Percentiles rank a stretch among this genome's conserved stretches.
phyloP scores from a whole-genome alignment of 1,284 basidiomycete species.

The Ganoderma lucidum region DNA sequence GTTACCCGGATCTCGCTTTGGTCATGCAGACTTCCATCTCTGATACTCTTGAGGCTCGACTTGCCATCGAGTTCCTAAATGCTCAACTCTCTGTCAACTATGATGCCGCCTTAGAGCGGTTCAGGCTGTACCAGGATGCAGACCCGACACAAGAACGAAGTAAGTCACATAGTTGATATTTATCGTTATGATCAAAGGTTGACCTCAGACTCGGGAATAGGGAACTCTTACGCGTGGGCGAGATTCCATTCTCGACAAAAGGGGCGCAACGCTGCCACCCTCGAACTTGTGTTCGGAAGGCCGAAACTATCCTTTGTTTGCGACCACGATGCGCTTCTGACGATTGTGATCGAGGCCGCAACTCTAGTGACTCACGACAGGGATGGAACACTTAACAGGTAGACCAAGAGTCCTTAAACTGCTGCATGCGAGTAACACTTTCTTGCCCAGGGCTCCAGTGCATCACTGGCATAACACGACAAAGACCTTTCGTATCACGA shows the following conservation, averaged over 20 bases:
- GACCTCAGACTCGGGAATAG: constrained; percentile 6
- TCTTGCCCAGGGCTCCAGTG: background rate
- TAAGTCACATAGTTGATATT: background rate
- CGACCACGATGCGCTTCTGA: constrained; percentile 39
- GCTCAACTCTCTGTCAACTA: constrained; percentile 41
- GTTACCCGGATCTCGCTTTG: background rate
- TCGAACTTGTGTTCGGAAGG: constrained; percentile 32
- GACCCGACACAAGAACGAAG: constrained; percentile 14
- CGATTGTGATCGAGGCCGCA: constrained; percentile 26
- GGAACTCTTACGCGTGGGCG: constrained; percentile 27
- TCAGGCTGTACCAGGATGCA: constrained; percentile 29
- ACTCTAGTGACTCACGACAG: background rate
- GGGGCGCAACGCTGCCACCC: constrained; percentile 13
- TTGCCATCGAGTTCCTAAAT: constrained; percentile 43
- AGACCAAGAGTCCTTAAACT: constrained; percentile 1
- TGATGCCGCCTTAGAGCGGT: constrained; percentile 35
- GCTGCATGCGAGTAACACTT: constrained; percentile 11
- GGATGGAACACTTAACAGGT: background rate
- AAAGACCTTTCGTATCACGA: constrained; percentile 33
- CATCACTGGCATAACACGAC: background rate
- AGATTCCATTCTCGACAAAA: constrained; percentile 15
- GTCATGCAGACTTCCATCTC: constrained; percentile 7
- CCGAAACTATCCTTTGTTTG: constrained; percentile 39
- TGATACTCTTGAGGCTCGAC: constrained; percentile 29
- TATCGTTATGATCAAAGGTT: background rate